Conservation (phyloP, 495 filamentous ascomycete species). For the Chaetomidium leptoderma region DNA sequence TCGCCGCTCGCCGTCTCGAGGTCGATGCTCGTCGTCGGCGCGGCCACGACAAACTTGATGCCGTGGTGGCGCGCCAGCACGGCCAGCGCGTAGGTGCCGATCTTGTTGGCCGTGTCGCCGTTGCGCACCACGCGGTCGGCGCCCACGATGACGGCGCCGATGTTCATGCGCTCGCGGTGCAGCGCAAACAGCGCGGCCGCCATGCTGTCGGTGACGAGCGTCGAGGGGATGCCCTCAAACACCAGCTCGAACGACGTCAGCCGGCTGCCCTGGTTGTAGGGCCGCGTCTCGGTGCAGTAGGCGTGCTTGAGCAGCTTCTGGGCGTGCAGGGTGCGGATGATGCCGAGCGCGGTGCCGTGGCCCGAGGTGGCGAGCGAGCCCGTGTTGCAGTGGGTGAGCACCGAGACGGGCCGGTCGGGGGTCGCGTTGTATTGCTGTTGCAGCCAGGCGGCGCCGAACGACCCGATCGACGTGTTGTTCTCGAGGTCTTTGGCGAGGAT, state of each 20-base stretch:
- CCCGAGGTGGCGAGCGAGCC: conserved; percentile 95
- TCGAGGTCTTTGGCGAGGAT: conserved; percentile 84
- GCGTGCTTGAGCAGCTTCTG: conserved; percentile 64
- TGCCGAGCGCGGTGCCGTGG: conserved; percentile 91
- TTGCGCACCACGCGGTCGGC: conserved; percentile 94
- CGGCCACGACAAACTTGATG: conserved; percentile 91
- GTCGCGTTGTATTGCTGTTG: conserved; percentile 40
- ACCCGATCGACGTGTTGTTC: conserved; percentile 82
- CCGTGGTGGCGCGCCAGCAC: conserved; percentile 81
- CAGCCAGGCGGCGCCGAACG: conserved; percentile 81
- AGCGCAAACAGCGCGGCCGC: conserved; percentile 70
- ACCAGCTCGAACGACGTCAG: conserved; percentile 94
- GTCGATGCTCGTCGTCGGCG: conserved; percentile 91
- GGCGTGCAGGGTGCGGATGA: conserved; percentile 78
- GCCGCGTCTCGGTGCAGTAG: conserved; percentile 94
- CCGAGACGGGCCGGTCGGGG: conserved; percentile 52
- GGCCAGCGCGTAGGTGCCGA: conserved; percentile 90
- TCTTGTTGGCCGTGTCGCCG: conserved; percentile 97
- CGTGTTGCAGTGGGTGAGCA: conserved; percentile 96
- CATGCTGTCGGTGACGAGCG: conserved; percentile 95
- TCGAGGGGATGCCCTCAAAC: conserved; percentile 88
- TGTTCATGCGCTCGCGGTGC: conserved; percentile 52
- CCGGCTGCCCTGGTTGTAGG: conserved; percentile 95
- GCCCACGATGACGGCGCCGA: conserved; percentile 86
- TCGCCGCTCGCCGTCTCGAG: conserved; percentile 67